phyloP scores from a whole-genome alignment of 148 eudicot genomes.

The Silene latifolia region DNA sequence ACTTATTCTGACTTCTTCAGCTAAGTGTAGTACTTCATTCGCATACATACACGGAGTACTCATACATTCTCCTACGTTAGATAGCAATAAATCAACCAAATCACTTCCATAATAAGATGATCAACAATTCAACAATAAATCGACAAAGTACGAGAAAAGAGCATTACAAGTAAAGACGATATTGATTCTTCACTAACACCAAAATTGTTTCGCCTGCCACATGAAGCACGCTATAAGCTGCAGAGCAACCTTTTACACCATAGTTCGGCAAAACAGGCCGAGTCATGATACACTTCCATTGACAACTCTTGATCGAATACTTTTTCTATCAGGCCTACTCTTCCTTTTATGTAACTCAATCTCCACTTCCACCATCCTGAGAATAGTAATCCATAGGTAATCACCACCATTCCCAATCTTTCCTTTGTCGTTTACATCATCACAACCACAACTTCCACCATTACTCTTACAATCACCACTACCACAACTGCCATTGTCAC shows the following conservation, averaged over 20 bases:
- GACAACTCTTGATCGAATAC: constrained; percentile 28
- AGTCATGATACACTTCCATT: constrained; percentile 29
- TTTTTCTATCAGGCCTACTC: constrained; percentile 41
- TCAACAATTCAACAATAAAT: constrained; percentile 8
- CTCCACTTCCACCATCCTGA: constrained; percentile 98
- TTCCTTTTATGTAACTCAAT: constrained; percentile 64
- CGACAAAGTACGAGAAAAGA: constrained; percentile 7
- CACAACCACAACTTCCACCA: constrained; percentile 46
- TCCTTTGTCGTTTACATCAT: constrained; percentile 28
- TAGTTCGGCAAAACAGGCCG: background rate
- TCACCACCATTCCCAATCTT: constrained; percentile 35
- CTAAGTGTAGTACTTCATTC: too few relatives aligned
- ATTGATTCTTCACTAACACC: background rate
- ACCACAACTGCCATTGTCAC: constrained; percentile 17
- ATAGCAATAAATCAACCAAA: background rate
- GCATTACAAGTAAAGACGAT: constrained; percentile 21
- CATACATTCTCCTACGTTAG: background rate
- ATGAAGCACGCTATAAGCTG: background rate
- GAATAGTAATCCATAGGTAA: constrained; percentile 96
- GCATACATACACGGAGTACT: background rate
- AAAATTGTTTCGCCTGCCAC: constrained; percentile 18
- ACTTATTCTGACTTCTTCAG: too few relatives aligned
- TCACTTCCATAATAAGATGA: background rate
- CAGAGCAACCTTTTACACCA: background rate
- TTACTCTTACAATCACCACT: constrained; percentile 28